Evolutionary conservation across 78 protist species (phyloP).

Genomic region (Dictyostelium capitatum): DNA sequence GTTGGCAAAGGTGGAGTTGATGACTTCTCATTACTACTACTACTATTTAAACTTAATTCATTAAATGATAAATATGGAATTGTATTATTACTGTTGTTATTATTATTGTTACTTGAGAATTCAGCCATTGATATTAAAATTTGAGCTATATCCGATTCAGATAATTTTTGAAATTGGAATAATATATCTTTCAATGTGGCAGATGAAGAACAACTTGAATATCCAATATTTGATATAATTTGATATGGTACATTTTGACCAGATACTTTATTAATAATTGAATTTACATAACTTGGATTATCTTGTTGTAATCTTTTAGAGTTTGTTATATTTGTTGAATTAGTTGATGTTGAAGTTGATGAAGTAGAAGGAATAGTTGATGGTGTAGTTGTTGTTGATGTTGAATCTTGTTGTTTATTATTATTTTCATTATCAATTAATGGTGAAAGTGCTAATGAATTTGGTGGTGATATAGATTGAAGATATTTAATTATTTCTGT

Average conservation of each 20-base stretch:
- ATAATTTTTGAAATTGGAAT: constrained; percentile 52
- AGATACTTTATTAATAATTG: constrained; percentile 13
- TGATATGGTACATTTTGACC: constrained; percentile 15
- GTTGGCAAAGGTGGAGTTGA: background rate
- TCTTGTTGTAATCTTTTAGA: constrained; percentile 9
- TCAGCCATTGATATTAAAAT: constrained; percentile 68
- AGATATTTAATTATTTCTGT: constrained; percentile 19
- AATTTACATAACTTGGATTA: constrained; percentile 16
- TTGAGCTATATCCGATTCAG: constrained; percentile 65
- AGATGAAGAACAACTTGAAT: constrained; percentile 15
- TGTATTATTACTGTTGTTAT: constrained; percentile 4
- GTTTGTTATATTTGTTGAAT: background rate
- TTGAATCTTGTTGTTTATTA: background rate
- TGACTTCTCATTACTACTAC: background rate
- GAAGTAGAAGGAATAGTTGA: background rate
- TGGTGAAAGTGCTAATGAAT: constrained; percentile 33
- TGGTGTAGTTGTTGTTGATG: no score
- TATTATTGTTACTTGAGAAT: background rate
- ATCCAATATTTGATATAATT: constrained; percentile 20
- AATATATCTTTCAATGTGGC: constrained; percentile 59
- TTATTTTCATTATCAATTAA: background rate
- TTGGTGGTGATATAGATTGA: constrained; percentile 40
- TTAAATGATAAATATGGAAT: constrained; percentile 25
- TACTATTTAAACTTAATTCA: background rate
- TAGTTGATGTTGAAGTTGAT: background rate